Percentiles rank a stretch among this genome's conserved stretches.
These are phyloP conservation scores for Chalara sp. DNA, from an alignment of 2,329 filamentous ascomycete genomes.

Conservation along the genomic window DNA sequence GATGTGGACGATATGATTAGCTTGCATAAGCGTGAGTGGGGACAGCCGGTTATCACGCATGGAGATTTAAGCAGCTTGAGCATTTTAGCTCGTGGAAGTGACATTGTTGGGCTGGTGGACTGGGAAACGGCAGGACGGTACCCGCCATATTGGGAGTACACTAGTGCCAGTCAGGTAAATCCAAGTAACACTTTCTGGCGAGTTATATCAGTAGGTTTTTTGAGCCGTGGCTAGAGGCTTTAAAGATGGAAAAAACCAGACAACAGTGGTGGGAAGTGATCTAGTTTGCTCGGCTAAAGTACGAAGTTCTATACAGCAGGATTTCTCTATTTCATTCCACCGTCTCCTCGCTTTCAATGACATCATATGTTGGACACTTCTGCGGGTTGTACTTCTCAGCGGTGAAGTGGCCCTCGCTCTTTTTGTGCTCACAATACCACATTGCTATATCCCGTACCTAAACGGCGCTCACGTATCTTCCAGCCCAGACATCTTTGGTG, in stretches of 20 bases:
- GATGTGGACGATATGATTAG: neutral
- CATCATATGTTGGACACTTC: too few species aligned
- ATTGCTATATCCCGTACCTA: too few species aligned
- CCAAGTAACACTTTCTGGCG: constrained; percentile 32
- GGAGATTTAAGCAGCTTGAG: constrained; percentile 41
- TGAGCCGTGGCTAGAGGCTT: neutral
- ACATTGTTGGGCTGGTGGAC: constrained; percentile 36
- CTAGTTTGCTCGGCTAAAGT: too few species aligned
- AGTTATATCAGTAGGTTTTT: neutral
- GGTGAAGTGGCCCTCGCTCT: too few species aligned
- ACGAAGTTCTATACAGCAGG: too few species aligned
- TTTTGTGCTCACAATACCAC: too few species aligned
- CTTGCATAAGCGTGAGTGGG: neutral
- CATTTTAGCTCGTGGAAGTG: constrained; percentile 33
- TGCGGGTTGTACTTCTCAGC: too few species aligned
- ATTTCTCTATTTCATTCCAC: too few species aligned
- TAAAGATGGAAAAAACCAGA: neutral
- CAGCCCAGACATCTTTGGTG: too few species aligned
- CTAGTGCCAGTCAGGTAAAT: constrained; percentile 33
- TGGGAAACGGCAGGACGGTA: constrained; percentile 35
- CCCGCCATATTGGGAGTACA: constrained; percentile 35
- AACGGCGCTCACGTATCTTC: too few species aligned
- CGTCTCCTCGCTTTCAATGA: too few species aligned
- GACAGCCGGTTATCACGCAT: constrained; percentile 29
- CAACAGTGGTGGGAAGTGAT: too few species aligned